These are phyloP conservation scores for Entomortierella chlamydospora DNA, from an alignment of 192 early-diverging fungal species.

Conservation along the genomic window DNA sequence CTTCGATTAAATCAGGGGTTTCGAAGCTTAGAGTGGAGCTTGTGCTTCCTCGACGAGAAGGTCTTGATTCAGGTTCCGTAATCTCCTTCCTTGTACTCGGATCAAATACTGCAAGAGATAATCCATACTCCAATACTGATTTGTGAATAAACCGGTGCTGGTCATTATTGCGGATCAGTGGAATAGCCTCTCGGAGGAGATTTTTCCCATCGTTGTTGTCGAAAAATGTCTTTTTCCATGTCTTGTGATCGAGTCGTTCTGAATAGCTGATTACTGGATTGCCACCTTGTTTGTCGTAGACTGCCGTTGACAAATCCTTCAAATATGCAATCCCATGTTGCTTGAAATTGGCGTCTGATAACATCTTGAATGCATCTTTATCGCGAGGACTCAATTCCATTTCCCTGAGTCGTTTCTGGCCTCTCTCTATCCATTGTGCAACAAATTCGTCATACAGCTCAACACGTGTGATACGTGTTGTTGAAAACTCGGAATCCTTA, in stretches of 20 bases:
- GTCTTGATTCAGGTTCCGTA: too few species aligned
- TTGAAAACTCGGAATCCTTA: background rate
- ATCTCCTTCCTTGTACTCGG: too few species aligned
- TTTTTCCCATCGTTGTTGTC: background rate
- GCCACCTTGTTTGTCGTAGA: conserved; percentile 6
- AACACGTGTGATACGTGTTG: background rate
- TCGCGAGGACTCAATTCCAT: background rate
- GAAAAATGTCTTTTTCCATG: conserved; percentile 12
- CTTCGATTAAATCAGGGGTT: too few species aligned
- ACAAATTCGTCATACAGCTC: conserved; percentile 20
- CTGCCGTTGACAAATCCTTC: background rate
- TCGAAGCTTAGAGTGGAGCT: too few species aligned
- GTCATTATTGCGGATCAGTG: background rate
- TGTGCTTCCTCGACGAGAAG: too few species aligned
- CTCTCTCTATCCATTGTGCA: conserved; percentile 15
- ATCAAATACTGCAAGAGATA: too few species aligned
- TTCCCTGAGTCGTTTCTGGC: background rate
- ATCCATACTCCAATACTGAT: conserved; percentile 11
- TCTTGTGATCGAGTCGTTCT: background rate
- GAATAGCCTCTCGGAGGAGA: background rate
- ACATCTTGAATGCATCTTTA: too few species aligned
- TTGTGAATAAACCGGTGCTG: background rate
- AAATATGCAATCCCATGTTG: conserved; percentile 2
- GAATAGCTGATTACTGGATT: conserved; percentile 12
- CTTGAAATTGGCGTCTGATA: too few species aligned